A percentile compares a stretch with the other conserved stretches of the same genome.
These are phyloP conservation scores for Exophiala alcalophila DNA, from an alignment of 2,329 filamentous ascomycete species.

Conservation along the genomic window DNA sequence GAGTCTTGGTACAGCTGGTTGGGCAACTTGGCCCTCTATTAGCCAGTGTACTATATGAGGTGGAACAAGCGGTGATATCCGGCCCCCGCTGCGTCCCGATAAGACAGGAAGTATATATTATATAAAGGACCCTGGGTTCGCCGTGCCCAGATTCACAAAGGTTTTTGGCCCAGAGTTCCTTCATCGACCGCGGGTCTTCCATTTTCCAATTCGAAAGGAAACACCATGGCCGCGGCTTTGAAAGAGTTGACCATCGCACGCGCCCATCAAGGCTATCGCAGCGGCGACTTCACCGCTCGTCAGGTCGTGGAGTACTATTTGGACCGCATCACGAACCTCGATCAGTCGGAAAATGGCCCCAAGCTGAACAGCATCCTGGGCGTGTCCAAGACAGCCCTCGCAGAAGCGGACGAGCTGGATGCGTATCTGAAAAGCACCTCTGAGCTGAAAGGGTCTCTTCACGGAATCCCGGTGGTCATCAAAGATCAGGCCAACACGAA, in stretches of 20 bases:
- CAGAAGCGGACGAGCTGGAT: slow-evolving; percentile 49
- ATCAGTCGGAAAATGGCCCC: slow-evolving; percentile 9
- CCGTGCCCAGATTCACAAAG: no score
- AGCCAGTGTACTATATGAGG: no score
- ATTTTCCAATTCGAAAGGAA: neutral
- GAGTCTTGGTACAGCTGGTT: no score
- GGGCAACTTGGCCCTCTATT: no score
- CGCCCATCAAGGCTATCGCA: slow-evolving; percentile 9
- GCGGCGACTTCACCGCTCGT: slow-evolving; percentile 11
- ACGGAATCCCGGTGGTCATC: slow-evolving; percentile 55
- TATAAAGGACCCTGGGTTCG: no score
- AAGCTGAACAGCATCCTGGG: slow-evolving; percentile 28
- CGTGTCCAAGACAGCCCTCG: slow-evolving; percentile 50
- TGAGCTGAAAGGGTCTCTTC: slow-evolving; percentile 42
- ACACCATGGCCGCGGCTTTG: neutral
- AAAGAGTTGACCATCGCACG: neutral
- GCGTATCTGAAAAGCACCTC: slow-evolving; percentile 38
- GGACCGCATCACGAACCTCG: slow-evolving; percentile 10
- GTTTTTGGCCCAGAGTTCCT: no score
- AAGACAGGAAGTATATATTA: no score
- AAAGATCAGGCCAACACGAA: slow-evolving; percentile 63
- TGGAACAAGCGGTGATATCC: no score
- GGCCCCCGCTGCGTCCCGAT: no score
- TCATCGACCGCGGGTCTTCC: no score
- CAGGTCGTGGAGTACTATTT: slow-evolving; percentile 19